Percentiles rank a stretch among this genome's conserved stretches.
phyloP scores from a whole-genome alignment of 306 rosid genomes.

The Ammopiptanthus mongolicus region DNA sequence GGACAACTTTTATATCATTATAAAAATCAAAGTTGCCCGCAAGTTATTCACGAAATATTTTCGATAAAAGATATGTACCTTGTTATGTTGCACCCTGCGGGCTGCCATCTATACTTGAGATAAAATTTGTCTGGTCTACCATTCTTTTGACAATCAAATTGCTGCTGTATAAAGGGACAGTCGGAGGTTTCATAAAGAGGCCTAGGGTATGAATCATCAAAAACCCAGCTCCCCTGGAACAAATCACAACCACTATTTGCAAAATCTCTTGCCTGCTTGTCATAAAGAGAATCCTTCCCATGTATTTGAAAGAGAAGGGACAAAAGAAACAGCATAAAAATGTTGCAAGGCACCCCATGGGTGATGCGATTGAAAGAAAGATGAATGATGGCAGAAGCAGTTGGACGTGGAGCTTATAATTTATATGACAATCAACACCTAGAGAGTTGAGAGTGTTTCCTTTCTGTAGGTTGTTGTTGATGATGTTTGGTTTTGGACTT shows the following conservation, averaged over 20 bases:
- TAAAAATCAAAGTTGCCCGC: no score
- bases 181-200: conserved; percentile 45
- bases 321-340: background rate
- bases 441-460: background rate
- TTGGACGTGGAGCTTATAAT: background rate
- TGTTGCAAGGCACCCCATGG: conserved; percentile 28
- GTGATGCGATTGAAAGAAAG: background rate
- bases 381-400: background rate
- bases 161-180: conserved; percentile 51
- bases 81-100: conserved; percentile 51
- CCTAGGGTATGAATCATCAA: conserved; percentile 52
- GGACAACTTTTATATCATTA: no score
- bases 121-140: conserved; percentile 32
- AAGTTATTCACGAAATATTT: no score
- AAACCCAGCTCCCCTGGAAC: conserved; percentile 58
- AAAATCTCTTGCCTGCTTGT: background rate
- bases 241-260: conserved; percentile 37
- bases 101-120: conserved; percentile 75
- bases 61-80: conserved; percentile 30
- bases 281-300: background rate
- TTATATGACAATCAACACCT: background rate
- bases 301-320: conserved; percentile 15
- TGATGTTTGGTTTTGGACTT: no score
- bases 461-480: background rate
- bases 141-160: no score